Base-by-base conservation (phyloP, 768 basidiomycete genomes). In the Exidia glandulosa region DNA sequence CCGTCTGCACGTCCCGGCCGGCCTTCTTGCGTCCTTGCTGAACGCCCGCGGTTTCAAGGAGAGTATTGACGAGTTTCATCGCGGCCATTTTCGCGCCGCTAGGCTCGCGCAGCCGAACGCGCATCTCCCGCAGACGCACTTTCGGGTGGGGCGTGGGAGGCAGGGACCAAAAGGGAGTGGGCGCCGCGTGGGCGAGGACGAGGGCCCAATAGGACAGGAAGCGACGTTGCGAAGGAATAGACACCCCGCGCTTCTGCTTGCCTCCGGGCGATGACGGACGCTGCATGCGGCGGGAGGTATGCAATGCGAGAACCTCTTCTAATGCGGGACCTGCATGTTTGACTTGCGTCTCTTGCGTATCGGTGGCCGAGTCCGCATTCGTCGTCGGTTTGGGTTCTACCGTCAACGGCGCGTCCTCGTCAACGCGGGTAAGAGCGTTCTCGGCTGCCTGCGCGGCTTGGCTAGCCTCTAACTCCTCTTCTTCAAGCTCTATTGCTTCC, bases 151-250 rank as follows among this genome's bases (percentile, higher is more conserved):
- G 61, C 3, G 65, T 27, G 60, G 62, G 47, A 37, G 57, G 70
- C 58, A 58, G 61, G 12, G 71, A 66, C 79, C 80, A 83, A 57
- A 85, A 69, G 29, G 77, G 75, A 2, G 70, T 61, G 3, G 85
- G 86, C 0, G 77, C 82, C 41, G 80, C 78, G 54, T 79, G 74
- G 3, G 79, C 74, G 16, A 88, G 75, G n/a, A 85, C 67, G 12
- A 83, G 75, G 0, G 84, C 81, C 87, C 87, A 93, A 67, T 92
- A 93, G 63, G 81, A 78, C 3, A 94, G 73, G 77, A 84, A 91
- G 23, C 90, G 82, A 2, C 83, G 79, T 69, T 92, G 90, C 60
- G 85, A 87, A 0, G 90, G 86, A 63, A 92, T 92, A 62, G 84
- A 87, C 47, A 90, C 85, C 12, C 86, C 86, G 63, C 79, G 83